phyloP scores from a whole-genome alignment of 2,329 filamentous ascomycete species.

The Stachybotrys echinatus region DNA sequence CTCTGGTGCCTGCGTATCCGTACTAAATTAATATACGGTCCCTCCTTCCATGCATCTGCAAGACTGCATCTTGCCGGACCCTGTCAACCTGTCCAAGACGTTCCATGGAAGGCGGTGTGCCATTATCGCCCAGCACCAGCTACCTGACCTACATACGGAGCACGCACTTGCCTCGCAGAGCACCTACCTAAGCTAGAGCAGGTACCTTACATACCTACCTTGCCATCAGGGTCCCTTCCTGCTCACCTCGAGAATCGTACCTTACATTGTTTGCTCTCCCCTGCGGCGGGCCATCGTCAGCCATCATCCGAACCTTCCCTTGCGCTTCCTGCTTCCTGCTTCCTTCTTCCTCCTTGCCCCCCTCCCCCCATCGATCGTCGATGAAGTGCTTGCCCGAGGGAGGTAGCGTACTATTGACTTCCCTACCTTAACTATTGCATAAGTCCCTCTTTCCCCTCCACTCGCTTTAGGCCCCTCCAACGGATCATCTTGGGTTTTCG shows the following conservation, averaged over 20 bases:
- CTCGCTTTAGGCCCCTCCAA: not conserved
- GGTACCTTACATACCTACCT: no score
- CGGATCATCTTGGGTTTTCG: no score
- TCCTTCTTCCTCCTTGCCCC: not conserved
- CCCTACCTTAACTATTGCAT: not conserved
- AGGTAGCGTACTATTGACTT: not conserved
- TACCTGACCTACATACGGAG: no score
- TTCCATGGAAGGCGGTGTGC: not conserved
- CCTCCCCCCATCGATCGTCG: not conserved
- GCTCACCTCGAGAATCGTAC: not conserved
- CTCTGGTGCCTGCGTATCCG: no score
- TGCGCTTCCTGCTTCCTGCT: not conserved
- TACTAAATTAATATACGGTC: no score
- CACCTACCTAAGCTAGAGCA: no score
- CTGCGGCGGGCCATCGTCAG: not conserved
- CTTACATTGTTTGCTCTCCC: not conserved
- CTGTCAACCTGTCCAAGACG: no score
- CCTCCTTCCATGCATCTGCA: not conserved
- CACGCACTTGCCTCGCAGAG: no score
- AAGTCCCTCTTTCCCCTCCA: not conserved
- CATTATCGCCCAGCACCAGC: no score
- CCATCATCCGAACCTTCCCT: not conserved
- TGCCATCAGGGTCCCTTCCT: not conserved
- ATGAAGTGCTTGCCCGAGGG: not conserved
- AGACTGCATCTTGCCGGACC: not conserved